Conservation (phyloP, 2,329 filamentous ascomycete genomes). For the Stagonosporopsis vannaccii region DNA sequence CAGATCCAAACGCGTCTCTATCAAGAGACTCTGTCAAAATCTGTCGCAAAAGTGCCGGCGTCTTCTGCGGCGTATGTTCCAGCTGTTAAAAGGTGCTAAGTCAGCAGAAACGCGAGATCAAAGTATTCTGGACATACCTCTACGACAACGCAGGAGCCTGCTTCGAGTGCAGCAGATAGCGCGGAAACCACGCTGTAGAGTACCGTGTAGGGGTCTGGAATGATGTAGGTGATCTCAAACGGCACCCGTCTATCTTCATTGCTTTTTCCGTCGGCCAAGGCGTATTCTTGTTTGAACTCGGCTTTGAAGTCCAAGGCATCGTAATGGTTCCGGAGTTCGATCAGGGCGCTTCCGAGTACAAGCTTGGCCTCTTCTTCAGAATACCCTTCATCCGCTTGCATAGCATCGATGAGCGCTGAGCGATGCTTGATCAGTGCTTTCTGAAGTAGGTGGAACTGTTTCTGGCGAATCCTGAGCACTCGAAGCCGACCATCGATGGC, state of each 20-base stretch:
- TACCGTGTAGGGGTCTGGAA: not conserved
- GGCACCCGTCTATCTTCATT: not conserved
- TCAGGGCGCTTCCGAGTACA: not conserved
- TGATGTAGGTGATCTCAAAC: not conserved
- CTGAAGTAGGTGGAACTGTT: not conserved
- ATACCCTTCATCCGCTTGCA: not conserved
- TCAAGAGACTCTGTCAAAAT: not conserved
- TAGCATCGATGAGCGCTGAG: not conserved
- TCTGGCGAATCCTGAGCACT: not conserved
- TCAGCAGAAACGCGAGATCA: not conserved
- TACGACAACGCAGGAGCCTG: not conserved
- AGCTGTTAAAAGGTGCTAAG: not conserved
- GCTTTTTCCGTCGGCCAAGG: not conserved
- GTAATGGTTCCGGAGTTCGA: not conserved
- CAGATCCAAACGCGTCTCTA: not conserved
- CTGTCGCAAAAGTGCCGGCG: not conserved
- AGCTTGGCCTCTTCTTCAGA: not conserved
- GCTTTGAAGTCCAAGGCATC: not conserved
- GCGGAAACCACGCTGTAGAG: not conserved
- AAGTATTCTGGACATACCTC: not conserved
- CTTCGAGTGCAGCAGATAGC: not conserved
- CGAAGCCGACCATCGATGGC: not conserved
- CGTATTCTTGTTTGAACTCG: not conserved
- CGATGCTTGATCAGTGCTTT: not conserved
- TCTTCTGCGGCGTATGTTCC: not conserved